phyloP scores from a whole-genome alignment of 2,329 filamentous ascomycete genomes.

The Aspergillus calidoustus region DNA sequence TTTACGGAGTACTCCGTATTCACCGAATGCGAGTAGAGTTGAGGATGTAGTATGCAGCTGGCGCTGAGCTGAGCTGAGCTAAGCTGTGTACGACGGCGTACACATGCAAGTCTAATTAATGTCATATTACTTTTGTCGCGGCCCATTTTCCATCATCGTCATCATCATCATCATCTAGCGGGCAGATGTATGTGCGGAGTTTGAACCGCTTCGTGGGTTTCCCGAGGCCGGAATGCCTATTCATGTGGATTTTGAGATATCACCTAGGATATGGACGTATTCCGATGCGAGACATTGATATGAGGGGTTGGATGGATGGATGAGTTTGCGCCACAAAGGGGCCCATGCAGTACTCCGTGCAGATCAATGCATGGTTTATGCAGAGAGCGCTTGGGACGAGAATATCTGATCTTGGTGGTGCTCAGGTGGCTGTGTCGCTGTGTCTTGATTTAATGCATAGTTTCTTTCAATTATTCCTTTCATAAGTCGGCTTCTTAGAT shows the following conservation, averaged over 20 bases:
- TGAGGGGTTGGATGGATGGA: not conserved
- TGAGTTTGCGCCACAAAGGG: not conserved
- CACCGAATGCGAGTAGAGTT: no score
- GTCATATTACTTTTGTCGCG: not conserved
- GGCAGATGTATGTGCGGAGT: not conserved
- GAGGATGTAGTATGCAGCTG: no score
- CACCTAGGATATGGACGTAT: not conserved
- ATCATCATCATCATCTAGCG: not conserved
- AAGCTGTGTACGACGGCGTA: no score
- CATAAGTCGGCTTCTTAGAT: not conserved
- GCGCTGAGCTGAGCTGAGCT: no score
- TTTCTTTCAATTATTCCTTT: not conserved
- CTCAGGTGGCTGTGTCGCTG: not conserved
- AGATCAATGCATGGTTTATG: conserved; percentile 4
- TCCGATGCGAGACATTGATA: not conserved
- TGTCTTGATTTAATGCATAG: not conserved
- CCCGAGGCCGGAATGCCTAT: not conserved
- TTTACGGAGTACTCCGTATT: not conserved
- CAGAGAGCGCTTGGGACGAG: not conserved
- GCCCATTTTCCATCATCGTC: not conserved
- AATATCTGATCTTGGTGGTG: not conserved
- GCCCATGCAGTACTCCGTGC: not conserved
- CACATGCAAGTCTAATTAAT: no score
- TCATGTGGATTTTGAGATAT: not conserved
- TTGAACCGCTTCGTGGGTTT: not conserved